A percentile compares a stretch with the other conserved stretches of the same genome.
Evolutionary conservation across 768 basidiomycete genomes (phyloP).

Genomic region (Hysterangium stoloniferum): DNA sequence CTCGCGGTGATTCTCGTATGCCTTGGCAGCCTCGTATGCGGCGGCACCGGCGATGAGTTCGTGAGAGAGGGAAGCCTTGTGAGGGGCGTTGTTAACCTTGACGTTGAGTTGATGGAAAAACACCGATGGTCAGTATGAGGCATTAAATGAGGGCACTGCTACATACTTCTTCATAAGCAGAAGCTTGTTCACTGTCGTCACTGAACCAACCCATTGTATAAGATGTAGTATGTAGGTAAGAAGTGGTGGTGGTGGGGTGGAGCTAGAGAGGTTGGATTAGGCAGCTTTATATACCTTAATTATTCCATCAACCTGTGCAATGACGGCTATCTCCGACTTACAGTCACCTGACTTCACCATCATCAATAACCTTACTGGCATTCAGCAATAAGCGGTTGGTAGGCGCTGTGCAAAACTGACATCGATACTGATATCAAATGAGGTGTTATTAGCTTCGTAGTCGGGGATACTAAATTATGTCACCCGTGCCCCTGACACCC

Average conservation of each 20-base stretch:
- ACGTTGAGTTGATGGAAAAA: neutral
- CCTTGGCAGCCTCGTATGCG: constrained; percentile 16
- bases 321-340: too few species aligned
- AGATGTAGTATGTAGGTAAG: neutral
- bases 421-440: too few species aligned
- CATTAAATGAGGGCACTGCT: constrained; percentile 12
- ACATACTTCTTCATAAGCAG: constrained; percentile 12
- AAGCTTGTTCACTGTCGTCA: constrained; percentile 7
- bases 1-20: constrained; percentile 24
- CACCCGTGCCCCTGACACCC: too few species aligned
- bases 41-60: constrained; percentile 19
- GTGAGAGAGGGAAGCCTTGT: constrained; percentile 15
- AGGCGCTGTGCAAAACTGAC: too few species aligned
- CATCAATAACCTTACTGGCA: too few species aligned
- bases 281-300: too few species aligned
- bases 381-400: too few species aligned
- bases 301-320: too few species aligned
- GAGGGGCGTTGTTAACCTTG: neutral
- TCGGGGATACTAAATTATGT: too few species aligned
- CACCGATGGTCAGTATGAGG: neutral
- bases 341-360: too few species aligned
- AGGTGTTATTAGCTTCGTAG: too few species aligned
- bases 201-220: neutral
- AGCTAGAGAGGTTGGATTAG: neutral
- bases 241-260: neutral